phyloP scores from a whole-genome alignment of 768 basidiomycete genomes.

The Tephrocybe sp. region DNA sequence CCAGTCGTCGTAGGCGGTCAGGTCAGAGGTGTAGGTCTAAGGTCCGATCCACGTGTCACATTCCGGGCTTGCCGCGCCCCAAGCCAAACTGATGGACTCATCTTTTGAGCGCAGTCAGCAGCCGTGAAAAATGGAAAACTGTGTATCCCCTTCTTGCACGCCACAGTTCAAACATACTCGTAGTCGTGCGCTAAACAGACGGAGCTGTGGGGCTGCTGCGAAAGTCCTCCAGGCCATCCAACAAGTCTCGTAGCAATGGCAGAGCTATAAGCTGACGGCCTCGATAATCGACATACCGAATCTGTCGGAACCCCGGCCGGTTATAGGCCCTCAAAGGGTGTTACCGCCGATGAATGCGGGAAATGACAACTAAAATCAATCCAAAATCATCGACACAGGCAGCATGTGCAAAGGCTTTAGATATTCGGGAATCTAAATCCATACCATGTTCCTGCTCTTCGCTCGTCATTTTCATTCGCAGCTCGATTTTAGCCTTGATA shows the following conservation, averaged over 20 bases:
- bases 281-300: constrained; percentile 18
- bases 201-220: neutral
- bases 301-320: constrained; percentile 31
- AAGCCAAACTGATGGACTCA: constrained; percentile 16
- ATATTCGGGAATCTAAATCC: constrained; percentile 35
- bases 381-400: constrained; percentile 14
- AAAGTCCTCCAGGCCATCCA: neutral
- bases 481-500: constrained; percentile 18
- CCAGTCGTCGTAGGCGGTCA: neutral
- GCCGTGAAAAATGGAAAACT: constrained; percentile 26
- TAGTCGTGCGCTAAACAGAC: constrained; percentile 1
- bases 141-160: constrained; percentile 16
- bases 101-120: constrained; percentile 16
- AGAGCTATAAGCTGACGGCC: neutral
- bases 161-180: constrained; percentile 14
- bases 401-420: constrained; percentile 30
- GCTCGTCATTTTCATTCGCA: constrained; percentile 20
- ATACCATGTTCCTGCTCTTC: constrained; percentile 31
- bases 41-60: constrained; percentile 10
- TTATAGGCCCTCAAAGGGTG: constrained; percentile 20
- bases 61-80: constrained; percentile 14
- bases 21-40: constrained; percentile 1
- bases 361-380: constrained; percentile 34
- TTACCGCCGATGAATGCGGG: constrained; percentile 41
- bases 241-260: neutral